Evolutionary conservation across 2,329 filamentous ascomycete species (phyloP), one percentile per base, ranked within the genome.

Genomic region (Cryoendolithus antarcticus): DNA sequence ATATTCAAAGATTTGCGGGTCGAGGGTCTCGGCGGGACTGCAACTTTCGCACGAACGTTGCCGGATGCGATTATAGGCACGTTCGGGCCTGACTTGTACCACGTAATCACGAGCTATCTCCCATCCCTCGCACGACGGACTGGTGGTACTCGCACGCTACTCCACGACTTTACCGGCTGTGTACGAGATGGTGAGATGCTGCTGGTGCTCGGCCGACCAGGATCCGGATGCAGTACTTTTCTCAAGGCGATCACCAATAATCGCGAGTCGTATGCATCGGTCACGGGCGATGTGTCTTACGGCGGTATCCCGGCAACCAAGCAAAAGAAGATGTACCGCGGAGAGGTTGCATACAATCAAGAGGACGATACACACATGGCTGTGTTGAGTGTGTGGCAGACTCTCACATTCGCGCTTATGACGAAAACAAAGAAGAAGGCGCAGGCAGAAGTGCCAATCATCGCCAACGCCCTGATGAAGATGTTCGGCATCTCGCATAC

Each of bases 401-500:
- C 83, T 0, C 64, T 89, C 32, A 75, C 72, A 3, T 88, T 89
- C 51, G 80, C 82, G 0, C 63, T 88, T 35, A 72, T 77, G 58
- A 85, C 77, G 62, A 86, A 85, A 62, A 85, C 80, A 6, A 78
- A 73, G 59, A 82, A 80, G 58, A 66, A 74, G 35, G 74, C 75
- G 31, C 71, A 69, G 34, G 66, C 63, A 3, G 73, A 78, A 35
- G 81, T 86, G 15, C 75, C 77, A 0, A 62, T 82, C 40, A 78
- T 88, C 39, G 74, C 82, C 11, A 71, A 77, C 38, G 77, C 80
- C 0, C 62, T 89, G 34, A 62, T 86, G 55, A 80, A 77, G 52
- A 85, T 88, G 66, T 88, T 89, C 48, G 81, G 80, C 7, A 86
- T 89, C 40, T 69, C 67, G 9, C 83, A 89, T 52, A 86, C 82